Evolutionary conservation across 192 early-diverging fungal genomes (phyloP).

Genomic region (Umbelopsis vinacea): DNA sequence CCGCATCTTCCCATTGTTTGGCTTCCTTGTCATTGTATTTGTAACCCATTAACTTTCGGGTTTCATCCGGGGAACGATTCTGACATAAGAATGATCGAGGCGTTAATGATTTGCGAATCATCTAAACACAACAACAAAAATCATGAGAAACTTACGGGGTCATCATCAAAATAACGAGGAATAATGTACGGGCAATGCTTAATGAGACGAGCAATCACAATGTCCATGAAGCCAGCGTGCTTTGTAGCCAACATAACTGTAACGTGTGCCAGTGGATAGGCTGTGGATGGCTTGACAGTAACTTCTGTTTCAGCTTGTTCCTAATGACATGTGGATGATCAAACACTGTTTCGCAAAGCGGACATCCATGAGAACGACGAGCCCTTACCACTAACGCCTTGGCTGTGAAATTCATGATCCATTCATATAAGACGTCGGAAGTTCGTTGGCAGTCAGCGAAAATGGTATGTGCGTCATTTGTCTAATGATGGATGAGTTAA

Average conservation of each 20-base stretch:
- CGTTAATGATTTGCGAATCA: no score
- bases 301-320: conserved; percentile 76
- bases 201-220: conserved; percentile 65
- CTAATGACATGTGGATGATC: conserved; percentile 28
- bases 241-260: conserved; percentile 58
- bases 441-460: conserved; percentile 21
- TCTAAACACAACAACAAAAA: no score
- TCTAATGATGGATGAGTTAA: neutral
- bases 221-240: conserved; percentile 60
- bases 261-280: conserved; percentile 70
- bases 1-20: conserved; percentile 56
- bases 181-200: conserved; percentile 75
- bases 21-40: conserved; percentile 34
- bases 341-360: neutral
- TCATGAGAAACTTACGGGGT: conserved; percentile 51
- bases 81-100: conserved; percentile 20
- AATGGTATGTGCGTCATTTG: conserved; percentile 31
- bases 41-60: conserved; percentile 44
- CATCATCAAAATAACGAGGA: conserved; percentile 60
- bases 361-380: neutral
- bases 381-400: conserved; percentile 61
- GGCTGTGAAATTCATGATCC: conserved; percentile 58
- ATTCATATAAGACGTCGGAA: conserved; percentile 40
- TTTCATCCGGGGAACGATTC: conserved; percentile 47
- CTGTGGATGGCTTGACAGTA: conserved; percentile 56